A percentile compares a stretch with the other conserved stretches of the same genome.
These are phyloP conservation scores for Parasitella parasitica DNA, from an alignment of 371 early-diverging fungal genomes.

Conservation along the genomic window DNA sequence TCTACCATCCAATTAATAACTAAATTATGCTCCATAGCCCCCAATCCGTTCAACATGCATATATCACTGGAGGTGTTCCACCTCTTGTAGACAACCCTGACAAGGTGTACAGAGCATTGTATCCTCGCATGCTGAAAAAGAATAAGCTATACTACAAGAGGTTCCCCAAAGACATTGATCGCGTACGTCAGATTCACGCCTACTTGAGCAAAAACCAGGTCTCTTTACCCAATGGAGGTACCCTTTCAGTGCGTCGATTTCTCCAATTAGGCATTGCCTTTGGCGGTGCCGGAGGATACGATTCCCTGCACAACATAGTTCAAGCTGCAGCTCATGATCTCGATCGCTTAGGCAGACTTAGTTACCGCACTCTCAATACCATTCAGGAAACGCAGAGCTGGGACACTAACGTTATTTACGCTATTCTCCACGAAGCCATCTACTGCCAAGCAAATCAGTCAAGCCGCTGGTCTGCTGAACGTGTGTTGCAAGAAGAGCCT, in stretches of 20 bases:
- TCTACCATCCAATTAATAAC: neutral
- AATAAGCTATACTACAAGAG: slow-evolving; percentile 67
- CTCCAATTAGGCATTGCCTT: slow-evolving; percentile 71
- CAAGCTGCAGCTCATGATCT: slow-evolving; percentile 54
- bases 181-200: slow-evolving; percentile 60
- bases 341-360: slow-evolving; percentile 46
- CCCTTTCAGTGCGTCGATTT: slow-evolving; percentile 68
- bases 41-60: slow-evolving; percentile 61
- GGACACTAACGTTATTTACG: slow-evolving; percentile 69
- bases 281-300: slow-evolving; percentile 70
- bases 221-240: slow-evolving; percentile 65
- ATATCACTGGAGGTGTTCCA: slow-evolving; percentile 76
- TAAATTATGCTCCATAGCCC: slow-evolving; percentile 38
- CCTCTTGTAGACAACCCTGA: slow-evolving; percentile 66
- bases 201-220: slow-evolving; percentile 51
- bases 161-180: slow-evolving; percentile 62
- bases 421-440: slow-evolving; percentile 70
- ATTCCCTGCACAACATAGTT: slow-evolving; percentile 59
- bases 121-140: slow-evolving; percentile 59
- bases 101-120: slow-evolving; percentile 61
- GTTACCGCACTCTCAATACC: slow-evolving; percentile 47
- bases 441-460: slow-evolving; percentile 62
- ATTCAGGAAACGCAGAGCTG: slow-evolving; percentile 50
- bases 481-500: slow-evolving; percentile 43
- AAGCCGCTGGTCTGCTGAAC: slow-evolving; percentile 72